Conservation (phyloP, 805 yeast genomes). For the Wickerhamiella galacta region DNA sequence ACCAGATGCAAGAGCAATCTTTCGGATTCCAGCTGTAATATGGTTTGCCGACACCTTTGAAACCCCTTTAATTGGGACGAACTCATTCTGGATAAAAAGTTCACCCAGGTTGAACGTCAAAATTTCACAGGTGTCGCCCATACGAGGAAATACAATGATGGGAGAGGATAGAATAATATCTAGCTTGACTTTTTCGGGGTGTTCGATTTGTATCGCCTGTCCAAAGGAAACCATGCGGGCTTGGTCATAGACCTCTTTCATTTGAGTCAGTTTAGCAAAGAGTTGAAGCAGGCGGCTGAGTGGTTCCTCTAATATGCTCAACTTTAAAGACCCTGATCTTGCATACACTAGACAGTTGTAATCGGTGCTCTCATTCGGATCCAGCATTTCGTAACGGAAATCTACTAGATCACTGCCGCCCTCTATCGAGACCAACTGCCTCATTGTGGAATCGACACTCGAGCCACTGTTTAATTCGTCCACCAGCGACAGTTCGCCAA, state of each 20-base stretch:
- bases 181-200: constrained; percentile 46
- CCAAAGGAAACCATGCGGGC: constrained; percentile 80
- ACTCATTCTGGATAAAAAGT: constrained; percentile 48
- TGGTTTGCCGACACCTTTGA: constrained; percentile 25
- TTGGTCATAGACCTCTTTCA: constrained; percentile 78
- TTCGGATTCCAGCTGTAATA: constrained; percentile 52
- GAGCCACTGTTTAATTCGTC: constrained; percentile 61
- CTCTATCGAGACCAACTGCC: constrained; percentile 61
- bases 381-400: constrained; percentile 68
- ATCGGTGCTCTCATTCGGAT: constrained; percentile 22
- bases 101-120: constrained; percentile 71
- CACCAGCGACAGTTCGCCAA: constrained; percentile 64
- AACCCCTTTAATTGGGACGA: constrained; percentile 22
- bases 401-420: constrained; percentile 75
- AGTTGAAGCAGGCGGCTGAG: constrained; percentile 49
- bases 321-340: constrained; percentile 55
- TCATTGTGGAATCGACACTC: constrained; percentile 33
- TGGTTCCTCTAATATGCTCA: constrained; percentile 72
- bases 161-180: constrained; percentile 69
- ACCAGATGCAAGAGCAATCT: constrained; percentile 49
- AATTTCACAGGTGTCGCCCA: constrained; percentile 33
- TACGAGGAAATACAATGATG: constrained; percentile 58
- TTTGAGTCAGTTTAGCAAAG: constrained; percentile 55
- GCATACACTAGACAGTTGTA: constrained; percentile 44
- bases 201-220: constrained; percentile 52